A percentile compares a stretch with the other conserved stretches of the same genome.
These are phyloP conservation scores for Myxozyma neotropica DNA, from an alignment of 805 yeast species.

Conservation along the genomic window DNA sequence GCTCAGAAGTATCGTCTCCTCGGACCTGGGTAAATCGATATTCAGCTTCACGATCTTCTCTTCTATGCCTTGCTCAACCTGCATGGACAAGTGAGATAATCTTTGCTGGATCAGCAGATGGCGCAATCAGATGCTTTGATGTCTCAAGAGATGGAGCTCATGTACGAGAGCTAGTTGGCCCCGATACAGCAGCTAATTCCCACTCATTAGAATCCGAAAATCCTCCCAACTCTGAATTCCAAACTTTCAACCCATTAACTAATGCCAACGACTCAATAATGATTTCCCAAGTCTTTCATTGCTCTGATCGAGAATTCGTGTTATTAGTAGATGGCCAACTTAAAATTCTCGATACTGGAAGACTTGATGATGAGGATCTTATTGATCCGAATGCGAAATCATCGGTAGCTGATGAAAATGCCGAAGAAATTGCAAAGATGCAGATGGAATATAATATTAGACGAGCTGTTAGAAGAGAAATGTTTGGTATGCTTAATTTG, in stretches of 20 bases:
- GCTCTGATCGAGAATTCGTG: slow-evolving; percentile 5
- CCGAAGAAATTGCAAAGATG: slow-evolving; percentile 1
- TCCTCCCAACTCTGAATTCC: background rate
- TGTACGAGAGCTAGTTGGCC: slow-evolving; percentile 22
- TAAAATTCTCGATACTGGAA: slow-evolving; percentile 14
- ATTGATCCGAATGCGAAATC: slow-evolving; percentile 4
- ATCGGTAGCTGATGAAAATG: background rate
- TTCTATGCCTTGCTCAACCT: slow-evolving; percentile 25
- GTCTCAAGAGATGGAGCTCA: slow-evolving; percentile 19
- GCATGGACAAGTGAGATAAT: slow-evolving; percentile 26
- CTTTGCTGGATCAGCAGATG: slow-evolving; percentile 33
- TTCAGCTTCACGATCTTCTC: slow-evolving; percentile 29
- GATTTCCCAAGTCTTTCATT: slow-evolving; percentile 22
- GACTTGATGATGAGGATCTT: background rate
- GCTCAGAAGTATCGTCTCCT: background rate
- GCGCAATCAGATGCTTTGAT: slow-evolving; percentile 31
- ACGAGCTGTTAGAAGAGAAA: slow-evolving; percentile 25
- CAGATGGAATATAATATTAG: slow-evolving; percentile 18
- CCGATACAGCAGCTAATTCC: slow-evolving; percentile 3
- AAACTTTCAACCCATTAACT: background rate
- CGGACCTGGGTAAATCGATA: slow-evolving; percentile 30
- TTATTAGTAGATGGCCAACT: slow-evolving; percentile 19
- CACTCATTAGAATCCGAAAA: background rate
- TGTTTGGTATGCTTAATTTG: slow-evolving; percentile 26
- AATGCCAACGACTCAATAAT: slow-evolving; percentile 1